Base-by-base conservation (phyloP, 371 early-diverging fungal genomes). In the Mycotypha africana region DNA sequence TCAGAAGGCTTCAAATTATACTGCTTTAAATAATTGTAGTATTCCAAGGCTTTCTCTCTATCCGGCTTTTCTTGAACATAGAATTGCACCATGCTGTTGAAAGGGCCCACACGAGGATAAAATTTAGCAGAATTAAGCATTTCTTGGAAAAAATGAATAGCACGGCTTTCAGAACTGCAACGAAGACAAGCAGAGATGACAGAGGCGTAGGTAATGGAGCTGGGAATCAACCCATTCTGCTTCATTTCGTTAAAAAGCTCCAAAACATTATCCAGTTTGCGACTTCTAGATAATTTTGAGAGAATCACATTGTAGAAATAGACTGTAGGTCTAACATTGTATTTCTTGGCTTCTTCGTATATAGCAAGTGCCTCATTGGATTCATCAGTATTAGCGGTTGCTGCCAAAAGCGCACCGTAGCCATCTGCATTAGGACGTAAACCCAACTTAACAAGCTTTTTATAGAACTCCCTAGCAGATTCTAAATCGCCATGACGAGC, bases 221-320 rank as follows among this genome's bases (percentile, higher is more conserved):
- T 82, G 23, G 79, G 81, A 25, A 54, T 49, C n/a, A 82, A 53
- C 33, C 60, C 58, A 2, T 48, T 40, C 4, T 61, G 38, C 38
- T 71, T 67, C 83, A 82, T 82, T 36, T 80, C 81, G 9, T 76
- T 65, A 38, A 74, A 77, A 3, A 75, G 40, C 17, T 62, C 60
- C 34, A 79, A 40, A 2, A 74, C 81, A 3, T 60, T 45, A 2
- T 80, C 78, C 22, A 73, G 60, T 47, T 76, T 78, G 42, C 72
- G 78, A 7, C 73, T 73, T 36, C 77, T 75, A 37, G 77, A 74
- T 16, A 82, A 60, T 42, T 79, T 76, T 48, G 78, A 78, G 10
- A 82, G 67, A 28, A 81, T 56, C 15, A 82, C 78, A 52, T 82
- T 82, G 55, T 78, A 82, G 32, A 82, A 69, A 38, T 74, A 82